Percentiles rank a stretch among this genome's conserved stretches.
These are phyloP conservation scores for Bipolaris sorokiniana DNA, from an alignment of 2,329 filamentous ascomycete genomes.

Conservation along the genomic window DNA sequence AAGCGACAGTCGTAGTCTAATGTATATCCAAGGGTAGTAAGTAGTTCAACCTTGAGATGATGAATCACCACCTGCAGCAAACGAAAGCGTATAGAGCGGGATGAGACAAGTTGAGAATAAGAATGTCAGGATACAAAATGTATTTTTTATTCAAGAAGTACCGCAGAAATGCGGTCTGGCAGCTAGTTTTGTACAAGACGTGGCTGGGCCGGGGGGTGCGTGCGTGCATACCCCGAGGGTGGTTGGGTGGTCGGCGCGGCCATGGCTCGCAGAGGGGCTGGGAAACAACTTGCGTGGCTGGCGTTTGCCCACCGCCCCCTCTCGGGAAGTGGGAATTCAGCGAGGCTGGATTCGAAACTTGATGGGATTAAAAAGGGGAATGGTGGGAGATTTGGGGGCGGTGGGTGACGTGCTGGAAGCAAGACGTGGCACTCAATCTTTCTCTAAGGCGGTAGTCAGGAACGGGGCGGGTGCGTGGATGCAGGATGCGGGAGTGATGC, in stretches of 20 bases:
- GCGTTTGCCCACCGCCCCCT: background rate
- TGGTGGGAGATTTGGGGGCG: constrained; percentile 4
- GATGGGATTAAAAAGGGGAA: background rate
- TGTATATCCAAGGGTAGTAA: background rate
- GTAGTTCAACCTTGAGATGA: too few relatives aligned
- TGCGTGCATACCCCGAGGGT: constrained; percentile 18
- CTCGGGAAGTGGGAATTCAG: background rate
- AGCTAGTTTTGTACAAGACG: constrained; percentile 39
- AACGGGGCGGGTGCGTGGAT: background rate
- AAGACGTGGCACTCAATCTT: background rate
- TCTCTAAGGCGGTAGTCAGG: background rate
- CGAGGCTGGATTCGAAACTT: constrained; percentile 26
- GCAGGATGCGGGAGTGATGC: constrained; percentile 2
- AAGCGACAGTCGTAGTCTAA: too few relatives aligned
- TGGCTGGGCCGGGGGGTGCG: constrained; percentile 24
- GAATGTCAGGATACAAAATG: background rate
- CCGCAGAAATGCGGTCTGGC: constrained; percentile 25
- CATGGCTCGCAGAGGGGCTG: constrained; percentile 16
- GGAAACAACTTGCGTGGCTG: constrained; percentile 18
- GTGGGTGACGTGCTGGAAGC: background rate
- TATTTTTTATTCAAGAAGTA: background rate
- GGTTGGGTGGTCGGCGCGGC: constrained; percentile 27
- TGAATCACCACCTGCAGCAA: background rate
- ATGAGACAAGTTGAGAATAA: background rate
- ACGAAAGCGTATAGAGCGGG: background rate